These are phyloP conservation scores for Saccharum spontaneum DNA, from an alignment of 176 grass and related monocot species.

Conservation along the genomic window DNA sequence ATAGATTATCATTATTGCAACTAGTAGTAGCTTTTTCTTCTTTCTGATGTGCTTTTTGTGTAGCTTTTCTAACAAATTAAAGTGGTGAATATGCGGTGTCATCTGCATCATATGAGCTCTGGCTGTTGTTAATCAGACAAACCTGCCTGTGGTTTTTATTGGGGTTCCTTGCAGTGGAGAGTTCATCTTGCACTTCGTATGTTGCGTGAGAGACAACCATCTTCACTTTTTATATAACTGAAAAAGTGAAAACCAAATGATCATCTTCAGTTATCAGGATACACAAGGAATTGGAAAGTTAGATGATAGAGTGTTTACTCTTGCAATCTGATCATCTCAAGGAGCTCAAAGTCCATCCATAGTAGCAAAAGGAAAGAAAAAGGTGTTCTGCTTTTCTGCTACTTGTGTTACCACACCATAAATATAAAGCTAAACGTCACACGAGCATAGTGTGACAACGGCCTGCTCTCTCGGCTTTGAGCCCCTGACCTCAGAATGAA, in stretches of 20 bases:
- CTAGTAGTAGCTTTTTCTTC: background rate
- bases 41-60: background rate
- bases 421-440: background rate
- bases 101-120: background rate
- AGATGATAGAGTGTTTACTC: background rate
- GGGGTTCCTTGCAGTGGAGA: background rate
- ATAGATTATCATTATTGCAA: background rate
- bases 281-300: background rate
- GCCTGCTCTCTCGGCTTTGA: background rate
- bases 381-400: background rate
- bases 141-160: background rate
- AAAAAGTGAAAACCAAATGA: background rate
- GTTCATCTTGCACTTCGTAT: background rate
- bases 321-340: background rate
- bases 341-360: background rate
- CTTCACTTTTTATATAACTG: background rate
- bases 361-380: background rate
- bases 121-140: slow-evolving; percentile 3
- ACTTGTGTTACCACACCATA: background rate
- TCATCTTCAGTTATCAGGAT: background rate
- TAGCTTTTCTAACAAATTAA: slow-evolving; percentile 8
- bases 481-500: background rate
- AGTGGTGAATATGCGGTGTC: background rate
- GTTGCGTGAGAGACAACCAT: no score
- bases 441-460: background rate